phyloP scores from a whole-genome alignment of 2,329 filamentous ascomycete species.

The Hypocreales sp. region DNA sequence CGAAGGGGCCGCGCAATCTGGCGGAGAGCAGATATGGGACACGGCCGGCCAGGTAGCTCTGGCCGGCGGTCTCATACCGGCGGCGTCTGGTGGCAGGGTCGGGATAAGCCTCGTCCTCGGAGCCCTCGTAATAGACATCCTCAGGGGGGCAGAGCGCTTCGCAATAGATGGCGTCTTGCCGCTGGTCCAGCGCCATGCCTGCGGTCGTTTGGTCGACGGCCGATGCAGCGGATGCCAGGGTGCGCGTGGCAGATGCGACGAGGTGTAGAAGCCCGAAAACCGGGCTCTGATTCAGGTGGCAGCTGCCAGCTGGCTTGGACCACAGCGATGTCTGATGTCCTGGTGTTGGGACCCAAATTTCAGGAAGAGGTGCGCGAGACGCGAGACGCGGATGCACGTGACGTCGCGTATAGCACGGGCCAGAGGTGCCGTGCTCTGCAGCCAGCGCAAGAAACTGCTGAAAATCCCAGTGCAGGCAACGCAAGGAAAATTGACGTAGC shows the following conservation, averaged over 20 bases:
- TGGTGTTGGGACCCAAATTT: too few relatives aligned
- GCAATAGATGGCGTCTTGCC: constrained; percentile 30
- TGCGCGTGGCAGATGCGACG: too few relatives aligned
- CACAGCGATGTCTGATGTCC: too few relatives aligned
- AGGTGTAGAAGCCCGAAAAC: too few relatives aligned
- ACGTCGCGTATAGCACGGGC: constrained; percentile 18
- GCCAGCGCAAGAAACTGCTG: too few relatives aligned
- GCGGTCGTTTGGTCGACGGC: too few relatives aligned
- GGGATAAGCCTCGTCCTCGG: constrained; percentile 39
- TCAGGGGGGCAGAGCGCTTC: constrained; percentile 22
- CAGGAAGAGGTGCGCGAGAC: constrained; percentile 5
- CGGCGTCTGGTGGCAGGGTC: constrained; percentile 27
- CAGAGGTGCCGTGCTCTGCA: too few relatives aligned
- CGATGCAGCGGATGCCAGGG: too few relatives aligned
- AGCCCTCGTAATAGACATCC: constrained; percentile 38
- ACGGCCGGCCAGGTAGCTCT: constrained; percentile 40
- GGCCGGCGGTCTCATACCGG: constrained; percentile 43
- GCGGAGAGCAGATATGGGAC: constrained; percentile 44
- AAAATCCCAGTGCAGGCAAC: too few relatives aligned
- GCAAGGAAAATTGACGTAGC: constrained; percentile 1
- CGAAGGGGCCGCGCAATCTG: constrained; percentile 45
- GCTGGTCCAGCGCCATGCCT: too few relatives aligned
- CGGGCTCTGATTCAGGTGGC: too few relatives aligned
- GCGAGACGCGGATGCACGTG: constrained; percentile 20
- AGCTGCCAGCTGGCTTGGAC: too few relatives aligned